Base-by-base conservation (phyloP, 2,329 filamentous ascomycete genomes). In the Verticillium albo-atrum region DNA sequence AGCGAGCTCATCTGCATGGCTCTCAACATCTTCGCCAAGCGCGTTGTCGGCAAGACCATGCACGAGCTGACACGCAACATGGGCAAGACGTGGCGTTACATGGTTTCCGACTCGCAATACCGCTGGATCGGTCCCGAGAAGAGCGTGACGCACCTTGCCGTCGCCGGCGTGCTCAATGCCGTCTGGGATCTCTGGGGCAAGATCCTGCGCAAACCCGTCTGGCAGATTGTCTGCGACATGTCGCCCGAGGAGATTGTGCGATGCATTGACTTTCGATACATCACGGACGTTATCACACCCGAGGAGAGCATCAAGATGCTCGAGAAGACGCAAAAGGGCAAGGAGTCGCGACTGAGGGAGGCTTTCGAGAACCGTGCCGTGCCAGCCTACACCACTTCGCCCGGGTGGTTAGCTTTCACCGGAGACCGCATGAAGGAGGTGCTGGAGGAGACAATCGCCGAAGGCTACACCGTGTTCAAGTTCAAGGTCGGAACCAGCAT, bases 111-210 rank as follows among this genome's bases (percentile, higher is more conserved):
- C 74, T 85, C 81, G 56, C 87, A 90, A 69, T 75, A 89, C 26
- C 83, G 87, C 62, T 90, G 87, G 87, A 88, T 90, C 63, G 87
- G 87, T 0, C 87, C 87, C 1, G 87, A 90, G 67, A 89, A 90
- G 68, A 86, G 87, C 57, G 87, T 90, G 14, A 89, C 88, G 47
- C 87, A 90, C 68, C 83, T 90, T 20, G 87, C 86, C 3, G 79
- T 89, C 4, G 86, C 85, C 20, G 85, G 86, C 10, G 82, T 89
- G 20, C 84, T 88, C 34, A 90, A 90, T 66, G 87, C 86, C 2
- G 80, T 90, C 62, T 90, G 87, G 87, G 87, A 90, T 71, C 78
- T 90, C 2, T 89, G 87, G 87, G 86, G 85, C 9, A 89, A 89
- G 72, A 80, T 78, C 3, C 77, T 88, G 30, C 76, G 79, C 57